phyloP scores from a whole-genome alignment of 345 rosid genomes.

The Brassica rapa region DNA sequence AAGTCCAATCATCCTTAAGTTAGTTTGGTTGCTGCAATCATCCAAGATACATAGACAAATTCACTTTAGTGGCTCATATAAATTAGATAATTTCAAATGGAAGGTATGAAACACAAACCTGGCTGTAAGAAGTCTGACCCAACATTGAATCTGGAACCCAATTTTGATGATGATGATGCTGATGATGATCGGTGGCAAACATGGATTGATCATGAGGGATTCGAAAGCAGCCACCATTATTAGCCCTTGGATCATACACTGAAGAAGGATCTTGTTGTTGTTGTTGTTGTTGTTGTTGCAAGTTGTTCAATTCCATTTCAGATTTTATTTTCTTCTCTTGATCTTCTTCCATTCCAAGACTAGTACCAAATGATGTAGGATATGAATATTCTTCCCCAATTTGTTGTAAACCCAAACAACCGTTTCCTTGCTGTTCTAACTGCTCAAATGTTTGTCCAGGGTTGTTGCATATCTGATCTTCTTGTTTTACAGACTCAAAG shows the following conservation, averaged over 20 bases:
- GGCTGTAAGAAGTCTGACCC: constrained; percentile 59
- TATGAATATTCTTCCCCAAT: constrained; percentile 53
- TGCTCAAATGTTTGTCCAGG: constrained; percentile 52
- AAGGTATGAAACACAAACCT: constrained; percentile 48
- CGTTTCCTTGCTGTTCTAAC: constrained; percentile 47
- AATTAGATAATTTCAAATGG: neutral
- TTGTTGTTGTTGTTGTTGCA: constrained; percentile 43
- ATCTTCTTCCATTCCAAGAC: constrained; percentile 44
- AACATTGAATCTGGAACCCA: constrained; percentile 58
- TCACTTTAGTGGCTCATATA: constrained; percentile 19
- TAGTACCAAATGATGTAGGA: constrained; percentile 29
- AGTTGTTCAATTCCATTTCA: constrained; percentile 52
- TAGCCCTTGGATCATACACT: constrained; percentile 46
- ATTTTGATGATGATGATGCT: constrained; percentile 27
- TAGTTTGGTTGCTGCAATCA: constrained; percentile 39
- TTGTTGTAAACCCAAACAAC: constrained; percentile 57
- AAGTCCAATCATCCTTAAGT: constrained; percentile 18
- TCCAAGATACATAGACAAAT: constrained; percentile 10
- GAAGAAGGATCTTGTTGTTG: constrained; percentile 41
- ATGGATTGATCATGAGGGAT: constrained; percentile 52
- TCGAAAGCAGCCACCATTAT: constrained; percentile 45
- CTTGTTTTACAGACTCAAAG: constrained; percentile 50
- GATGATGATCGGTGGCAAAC: constrained; percentile 27
- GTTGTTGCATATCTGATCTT: constrained; percentile 51
- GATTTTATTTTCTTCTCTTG: constrained; percentile 47